These are phyloP conservation scores for Ambrosia artemisiifolia DNA, from an alignment of 129 eudicot genomes.

Conservation along the genomic window DNA sequence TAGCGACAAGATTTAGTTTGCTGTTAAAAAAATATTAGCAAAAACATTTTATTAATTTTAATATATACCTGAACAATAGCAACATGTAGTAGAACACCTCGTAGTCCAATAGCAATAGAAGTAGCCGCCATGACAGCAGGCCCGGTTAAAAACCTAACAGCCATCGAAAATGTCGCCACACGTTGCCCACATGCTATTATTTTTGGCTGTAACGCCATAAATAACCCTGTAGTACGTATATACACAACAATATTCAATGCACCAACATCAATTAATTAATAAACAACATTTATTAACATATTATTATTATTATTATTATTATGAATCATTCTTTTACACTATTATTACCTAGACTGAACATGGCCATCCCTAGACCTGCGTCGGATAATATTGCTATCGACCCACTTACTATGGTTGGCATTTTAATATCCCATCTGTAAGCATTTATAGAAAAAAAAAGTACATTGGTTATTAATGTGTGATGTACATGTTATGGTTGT, in stretches of 20 bases:
- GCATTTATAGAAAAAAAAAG: background rate
- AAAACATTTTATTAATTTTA: background rate
- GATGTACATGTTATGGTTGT: background rate
- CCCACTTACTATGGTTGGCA: slow-evolving; percentile 93
- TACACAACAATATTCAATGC: slow-evolving; percentile 9
- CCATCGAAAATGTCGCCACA: slow-evolving; percentile 95
- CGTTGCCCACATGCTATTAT: slow-evolving; percentile 87
- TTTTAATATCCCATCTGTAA: slow-evolving; percentile 79
- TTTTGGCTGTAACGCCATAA: slow-evolving; percentile 98
- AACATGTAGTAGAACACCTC: slow-evolving; percentile 83
- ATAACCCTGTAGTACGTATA: slow-evolving; percentile 51
- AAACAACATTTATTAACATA: background rate
- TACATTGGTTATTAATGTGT: background rate
- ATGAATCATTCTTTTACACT: background rate
- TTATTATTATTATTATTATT: background rate
- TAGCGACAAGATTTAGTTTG: background rate
- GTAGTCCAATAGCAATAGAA: slow-evolving; percentile 87
- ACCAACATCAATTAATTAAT: background rate
- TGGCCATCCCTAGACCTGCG: slow-evolving; percentile 99
- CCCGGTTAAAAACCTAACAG: slow-evolving; percentile 92
- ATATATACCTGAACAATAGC: slow-evolving; percentile 88
- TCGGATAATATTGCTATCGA: slow-evolving; percentile 88
- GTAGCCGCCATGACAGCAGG: slow-evolving; percentile 99
- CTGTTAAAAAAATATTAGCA: too few species aligned
- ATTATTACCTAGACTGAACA: slow-evolving; percentile 90